These are phyloP conservation scores for Albatrellus sp. DNA, from an alignment of 1,284 basidiomycete genomes.

Conservation along the genomic window DNA sequence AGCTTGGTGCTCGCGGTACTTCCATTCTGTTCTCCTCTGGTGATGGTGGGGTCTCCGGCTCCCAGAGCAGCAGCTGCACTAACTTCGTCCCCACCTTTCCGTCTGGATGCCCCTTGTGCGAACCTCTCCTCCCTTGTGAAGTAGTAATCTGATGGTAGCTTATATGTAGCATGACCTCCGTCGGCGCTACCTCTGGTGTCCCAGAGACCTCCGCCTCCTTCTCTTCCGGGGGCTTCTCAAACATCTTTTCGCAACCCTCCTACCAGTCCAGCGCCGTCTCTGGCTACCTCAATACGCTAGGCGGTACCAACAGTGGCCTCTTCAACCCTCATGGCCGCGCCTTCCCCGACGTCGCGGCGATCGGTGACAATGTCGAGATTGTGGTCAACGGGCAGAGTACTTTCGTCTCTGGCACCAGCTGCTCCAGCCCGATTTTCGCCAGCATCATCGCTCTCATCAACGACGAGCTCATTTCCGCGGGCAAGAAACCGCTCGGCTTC, in stretches of 20 bases:
- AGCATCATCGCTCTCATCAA: conserved; percentile 42
- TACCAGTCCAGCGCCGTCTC: conserved; percentile 5
- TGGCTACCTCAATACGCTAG: conserved; percentile 1
- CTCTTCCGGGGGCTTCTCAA: conserved; percentile 8
- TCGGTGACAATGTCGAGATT: conserved; percentile 21
- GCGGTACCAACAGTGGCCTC: conserved; percentile 1
- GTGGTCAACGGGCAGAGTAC: conserved; percentile 14
- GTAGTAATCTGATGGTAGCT: not conserved
- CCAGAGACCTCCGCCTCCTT: conserved; percentile 12
- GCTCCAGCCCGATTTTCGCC: conserved; percentile 37
- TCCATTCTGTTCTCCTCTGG: conserved; percentile 8
- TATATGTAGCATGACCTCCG: conserved; percentile 6
- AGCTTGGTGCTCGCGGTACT: conserved; percentile 7
- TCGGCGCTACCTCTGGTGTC: conserved; percentile 14
- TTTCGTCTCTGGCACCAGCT: conserved; percentile 38
- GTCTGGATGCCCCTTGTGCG: conserved; percentile 4
- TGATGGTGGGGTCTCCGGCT: conserved; percentile 6
- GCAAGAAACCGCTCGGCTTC: conserved; percentile 33
- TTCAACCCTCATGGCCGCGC: conserved; percentile 5
- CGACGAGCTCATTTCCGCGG: conserved; percentile 32
- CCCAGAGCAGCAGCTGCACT: conserved; percentile 1
- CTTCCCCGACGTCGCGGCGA: conserved; percentile 29
- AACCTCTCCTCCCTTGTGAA: not conserved
- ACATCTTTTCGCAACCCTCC: conserved; percentile 2
- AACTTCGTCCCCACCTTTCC: conserved; percentile 8